These are phyloP conservation scores for Malassezia furfur DNA, from an alignment of 1,284 basidiomycete species.

Conservation along the genomic window DNA sequence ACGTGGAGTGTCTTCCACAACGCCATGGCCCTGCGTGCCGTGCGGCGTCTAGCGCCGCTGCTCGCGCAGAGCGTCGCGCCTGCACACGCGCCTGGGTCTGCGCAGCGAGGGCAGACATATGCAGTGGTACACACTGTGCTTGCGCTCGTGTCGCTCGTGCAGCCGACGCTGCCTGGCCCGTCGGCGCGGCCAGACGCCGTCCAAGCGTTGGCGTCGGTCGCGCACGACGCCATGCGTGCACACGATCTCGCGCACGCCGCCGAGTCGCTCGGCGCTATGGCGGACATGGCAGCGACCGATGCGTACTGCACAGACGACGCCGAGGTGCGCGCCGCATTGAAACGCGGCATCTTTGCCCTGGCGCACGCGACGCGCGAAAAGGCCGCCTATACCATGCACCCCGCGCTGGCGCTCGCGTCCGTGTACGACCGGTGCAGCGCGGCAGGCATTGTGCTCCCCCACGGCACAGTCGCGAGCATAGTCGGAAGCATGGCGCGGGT, in stretches of 20 bases:
- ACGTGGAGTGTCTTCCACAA: neutral
- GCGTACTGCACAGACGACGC: neutral
- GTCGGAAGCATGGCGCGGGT: constrained; percentile 3
- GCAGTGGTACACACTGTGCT: neutral
- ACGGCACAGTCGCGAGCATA: neutral
- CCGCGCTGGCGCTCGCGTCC: constrained; percentile 9
- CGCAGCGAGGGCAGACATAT: too few species aligned
- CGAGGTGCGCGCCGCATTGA: neutral
- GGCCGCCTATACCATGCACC: neutral
- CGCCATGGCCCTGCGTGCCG: neutral
- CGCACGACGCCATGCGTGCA: neutral
- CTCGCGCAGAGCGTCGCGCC: neutral
- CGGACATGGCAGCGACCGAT: neutral
- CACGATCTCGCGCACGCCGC: neutral
- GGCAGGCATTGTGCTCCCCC: neutral
- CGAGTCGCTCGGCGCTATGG: neutral
- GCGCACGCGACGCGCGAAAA: neutral
- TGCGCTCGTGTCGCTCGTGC: neutral
- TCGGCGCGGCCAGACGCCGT: neutral
- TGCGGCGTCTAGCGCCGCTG: neutral
- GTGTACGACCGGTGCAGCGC: constrained; percentile 9
- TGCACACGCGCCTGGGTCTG: too few species aligned
- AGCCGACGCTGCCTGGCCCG: neutral
- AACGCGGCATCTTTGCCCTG: neutral
- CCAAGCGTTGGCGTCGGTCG: neutral